phyloP scores from a whole-genome alignment of 768 basidiomycete genomes.

The Hericium alpestre region DNA sequence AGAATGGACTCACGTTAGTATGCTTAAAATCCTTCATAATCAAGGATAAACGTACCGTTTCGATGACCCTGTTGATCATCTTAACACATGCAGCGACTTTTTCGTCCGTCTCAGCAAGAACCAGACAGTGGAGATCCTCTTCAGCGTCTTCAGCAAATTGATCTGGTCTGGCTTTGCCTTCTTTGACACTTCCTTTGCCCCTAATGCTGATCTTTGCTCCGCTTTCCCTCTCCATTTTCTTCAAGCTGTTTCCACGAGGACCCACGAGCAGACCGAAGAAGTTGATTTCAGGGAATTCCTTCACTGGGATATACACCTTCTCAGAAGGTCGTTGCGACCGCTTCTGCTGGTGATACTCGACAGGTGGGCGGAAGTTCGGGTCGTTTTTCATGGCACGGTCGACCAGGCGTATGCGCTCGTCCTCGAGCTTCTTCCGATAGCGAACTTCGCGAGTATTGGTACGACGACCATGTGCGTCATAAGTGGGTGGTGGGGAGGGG shows the following conservation, averaged over 20 bases:
- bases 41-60: slow-evolving; percentile 62
- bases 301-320: slow-evolving; percentile 98
- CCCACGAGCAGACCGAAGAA: slow-evolving; percentile 98
- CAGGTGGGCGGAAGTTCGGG: slow-evolving; percentile 94
- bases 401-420: slow-evolving; percentile 85
- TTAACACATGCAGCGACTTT: slow-evolving; percentile 87
- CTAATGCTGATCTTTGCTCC: slow-evolving; percentile 98
- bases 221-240: slow-evolving; percentile 98
- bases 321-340: slow-evolving; percentile 89
- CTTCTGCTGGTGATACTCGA: slow-evolving; percentile 93
- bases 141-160: slow-evolving; percentile 94
- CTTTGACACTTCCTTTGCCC: slow-evolving; percentile 97
- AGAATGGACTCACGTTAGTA: slow-evolving; percentile 2
- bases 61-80: slow-evolving; percentile 95
- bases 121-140: slow-evolving; percentile 96
- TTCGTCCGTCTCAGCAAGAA: slow-evolving; percentile 85
- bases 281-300: slow-evolving; percentile 99
- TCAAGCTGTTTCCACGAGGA: slow-evolving; percentile 96
- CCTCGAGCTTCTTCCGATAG: slow-evolving; percentile 91
- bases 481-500: slow-evolving; percentile 92
- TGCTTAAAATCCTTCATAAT: not conserved
- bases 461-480: slow-evolving; percentile 93
- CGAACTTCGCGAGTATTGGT: slow-evolving; percentile 98
- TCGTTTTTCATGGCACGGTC: slow-evolving; percentile 96
- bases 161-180: slow-evolving; percentile 93